Conservation (phyloP, 169 alveolate species). For the Plasmodium sp. region DNA sequence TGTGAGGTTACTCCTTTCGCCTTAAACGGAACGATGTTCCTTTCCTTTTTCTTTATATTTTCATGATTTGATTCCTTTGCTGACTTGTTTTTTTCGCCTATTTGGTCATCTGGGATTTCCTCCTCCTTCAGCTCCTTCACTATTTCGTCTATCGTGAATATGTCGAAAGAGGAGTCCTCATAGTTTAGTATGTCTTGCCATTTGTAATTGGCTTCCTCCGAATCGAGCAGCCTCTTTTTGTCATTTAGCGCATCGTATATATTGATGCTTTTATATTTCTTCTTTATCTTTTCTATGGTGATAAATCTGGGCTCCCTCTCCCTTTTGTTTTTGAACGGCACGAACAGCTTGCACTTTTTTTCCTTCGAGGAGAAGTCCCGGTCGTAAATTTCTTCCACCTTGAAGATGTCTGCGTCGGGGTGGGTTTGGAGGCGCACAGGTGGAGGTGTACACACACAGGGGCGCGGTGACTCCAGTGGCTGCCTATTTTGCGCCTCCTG, state of each 20-base stretch:
- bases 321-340: conserved; percentile 45
- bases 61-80: conserved; percentile 7
- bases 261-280: conserved; percentile 57
- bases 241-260: conserved; percentile 63
- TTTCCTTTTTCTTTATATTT: conserved; percentile 7
- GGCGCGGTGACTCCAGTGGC: background rate
- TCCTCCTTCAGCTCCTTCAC: conserved; percentile 65
- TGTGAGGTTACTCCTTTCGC: conserved; percentile 70
- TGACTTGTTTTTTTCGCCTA: conserved; percentile 1
- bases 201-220: conserved; percentile 40
- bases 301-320: conserved; percentile 72
- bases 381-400: conserved; percentile 43
- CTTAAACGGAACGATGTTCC: conserved; percentile 38
- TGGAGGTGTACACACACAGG: background rate
- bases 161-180: conserved; percentile 67
- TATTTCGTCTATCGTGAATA: conserved; percentile 66
- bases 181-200: conserved; percentile 74
- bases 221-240: conserved; percentile 30
- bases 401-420: conserved; percentile 26
- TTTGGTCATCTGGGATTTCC: conserved; percentile 8
- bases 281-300: conserved; percentile 68
- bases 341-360: conserved; percentile 68
- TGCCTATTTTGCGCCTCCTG: background rate
- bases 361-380: conserved; percentile 69
- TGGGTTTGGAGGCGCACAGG: background rate